Conservation (phyloP, 371 early-diverging fungal species). For the Entomophthora muscae region DNA sequence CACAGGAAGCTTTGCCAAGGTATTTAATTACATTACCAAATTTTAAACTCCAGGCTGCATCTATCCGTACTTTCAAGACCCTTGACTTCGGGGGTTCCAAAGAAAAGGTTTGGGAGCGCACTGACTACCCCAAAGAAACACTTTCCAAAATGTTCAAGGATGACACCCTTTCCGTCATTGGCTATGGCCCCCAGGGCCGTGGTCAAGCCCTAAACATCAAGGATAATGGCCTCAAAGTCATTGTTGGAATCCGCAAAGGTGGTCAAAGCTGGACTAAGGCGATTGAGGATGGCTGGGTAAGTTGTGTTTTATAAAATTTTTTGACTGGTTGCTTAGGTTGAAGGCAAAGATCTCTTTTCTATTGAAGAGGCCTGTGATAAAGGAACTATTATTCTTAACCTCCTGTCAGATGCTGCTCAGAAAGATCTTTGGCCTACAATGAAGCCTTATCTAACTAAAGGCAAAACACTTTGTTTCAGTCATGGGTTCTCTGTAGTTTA, state of each 20-base stretch:
- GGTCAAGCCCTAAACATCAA: slow-evolving; percentile 91
- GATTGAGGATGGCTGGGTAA: slow-evolving; percentile 80
- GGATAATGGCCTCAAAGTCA: slow-evolving; percentile 91
- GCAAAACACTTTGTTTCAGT: slow-evolving; percentile 95
- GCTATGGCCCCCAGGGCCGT: slow-evolving; percentile 95
- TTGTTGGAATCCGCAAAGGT: slow-evolving; percentile 83
- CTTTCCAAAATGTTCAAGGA: slow-evolving; percentile 77
- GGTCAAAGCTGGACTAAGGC: slow-evolving; percentile 88
- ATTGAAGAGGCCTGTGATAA: slow-evolving; percentile 81
- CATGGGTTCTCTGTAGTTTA: slow-evolving; percentile 94
- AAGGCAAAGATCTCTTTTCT: slow-evolving; percentile 85
- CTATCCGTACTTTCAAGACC: slow-evolving; percentile 50
- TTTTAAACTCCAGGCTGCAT: neutral
- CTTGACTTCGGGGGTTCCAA: slow-evolving; percentile 86
- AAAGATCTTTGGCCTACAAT: slow-evolving; percentile 80
- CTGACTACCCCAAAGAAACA: slow-evolving; percentile 85
- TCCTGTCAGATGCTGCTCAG: slow-evolving; percentile 93
- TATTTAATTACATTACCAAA: neutral
- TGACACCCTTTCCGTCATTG: slow-evolving; percentile 89
- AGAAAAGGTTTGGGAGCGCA: slow-evolving; percentile 88
- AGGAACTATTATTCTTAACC: slow-evolving; percentile 86
- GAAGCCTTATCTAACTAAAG: slow-evolving; percentile 78
- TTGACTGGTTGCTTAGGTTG: slow-evolving; percentile 34
- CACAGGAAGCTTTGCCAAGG: neutral
- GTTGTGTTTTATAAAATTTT: slow-evolving; percentile 4